phyloP scores from a whole-genome alignment of 345 rosid genomes.

The Pistacia vera region DNA sequence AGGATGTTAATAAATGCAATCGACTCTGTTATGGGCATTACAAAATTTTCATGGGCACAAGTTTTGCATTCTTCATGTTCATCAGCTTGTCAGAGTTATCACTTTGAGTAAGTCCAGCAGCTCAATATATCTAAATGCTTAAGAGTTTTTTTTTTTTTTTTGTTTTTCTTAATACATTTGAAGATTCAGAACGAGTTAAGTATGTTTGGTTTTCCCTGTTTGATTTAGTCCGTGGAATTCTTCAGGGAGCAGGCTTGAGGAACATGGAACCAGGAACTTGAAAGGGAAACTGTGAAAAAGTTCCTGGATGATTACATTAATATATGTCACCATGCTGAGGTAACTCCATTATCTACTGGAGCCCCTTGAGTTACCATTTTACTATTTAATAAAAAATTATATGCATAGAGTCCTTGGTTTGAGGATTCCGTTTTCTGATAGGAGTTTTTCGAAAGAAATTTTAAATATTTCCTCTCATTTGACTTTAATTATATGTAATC shows the following conservation, averaged over 20 bases:
- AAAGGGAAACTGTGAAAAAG: constrained; percentile 19
- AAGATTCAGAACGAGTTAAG: too few species aligned
- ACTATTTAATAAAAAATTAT: too few species aligned
- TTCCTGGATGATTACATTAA: constrained; percentile 35
- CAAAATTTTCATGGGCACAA: constrained; percentile 39
- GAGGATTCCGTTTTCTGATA: too few species aligned
- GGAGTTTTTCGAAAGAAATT: too few species aligned
- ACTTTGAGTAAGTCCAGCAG: constrained; percentile 10
- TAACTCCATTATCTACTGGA: neutral
- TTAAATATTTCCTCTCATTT: too few species aligned
- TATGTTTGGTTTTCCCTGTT: too few species aligned
- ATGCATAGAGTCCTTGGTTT: too few species aligned
- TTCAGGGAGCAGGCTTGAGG: constrained; percentile 5
- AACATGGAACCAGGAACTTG: constrained; percentile 22
- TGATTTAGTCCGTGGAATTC: constrained; percentile 8
- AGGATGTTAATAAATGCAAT: constrained; percentile 45
- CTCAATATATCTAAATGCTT: neutral
- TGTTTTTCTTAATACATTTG: too few species aligned
- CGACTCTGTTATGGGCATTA: constrained; percentile 58
- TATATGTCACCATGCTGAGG: constrained; percentile 33
- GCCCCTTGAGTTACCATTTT: too few species aligned
- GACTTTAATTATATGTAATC: too few species aligned
- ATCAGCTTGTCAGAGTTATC: constrained; percentile 19
- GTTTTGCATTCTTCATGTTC: constrained; percentile 47
- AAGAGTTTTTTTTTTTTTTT: too few species aligned